phyloP scores from a whole-genome alignment of 768 basidiomycete species.

The Candolleomyces aberdarensis region DNA sequence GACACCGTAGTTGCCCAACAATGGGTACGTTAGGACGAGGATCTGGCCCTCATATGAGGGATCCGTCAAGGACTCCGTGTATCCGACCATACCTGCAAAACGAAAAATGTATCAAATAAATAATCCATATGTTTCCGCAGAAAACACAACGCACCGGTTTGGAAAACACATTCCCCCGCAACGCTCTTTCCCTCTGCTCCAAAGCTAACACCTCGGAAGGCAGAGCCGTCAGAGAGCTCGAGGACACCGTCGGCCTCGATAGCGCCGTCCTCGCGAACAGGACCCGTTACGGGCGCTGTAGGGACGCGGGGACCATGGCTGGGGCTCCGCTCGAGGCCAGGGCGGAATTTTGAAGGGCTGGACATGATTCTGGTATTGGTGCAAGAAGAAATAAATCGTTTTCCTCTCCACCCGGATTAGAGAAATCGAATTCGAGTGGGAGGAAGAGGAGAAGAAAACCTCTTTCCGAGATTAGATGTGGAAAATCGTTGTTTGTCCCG shows the following conservation, averaged over 20 bases:
- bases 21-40: conserved; percentile 93
- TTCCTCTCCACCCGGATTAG: conserved; percentile 49
- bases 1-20: conserved; percentile 97
- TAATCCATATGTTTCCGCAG: neutral
- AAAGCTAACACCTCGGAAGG: conserved; percentile 87
- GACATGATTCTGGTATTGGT: neutral
- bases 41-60: conserved; percentile 99
- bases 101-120: conserved; percentile 7
- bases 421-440: conserved; percentile 38
- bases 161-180: conserved; percentile 98
- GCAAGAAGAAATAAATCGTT: conserved; percentile 16
- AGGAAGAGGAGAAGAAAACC: conserved; percentile 46
- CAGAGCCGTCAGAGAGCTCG: conserved; percentile 87
- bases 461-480: too few relatives aligned
- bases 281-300: conserved; percentile 25
- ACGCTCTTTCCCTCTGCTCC: conserved; percentile 90
- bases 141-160: conserved; percentile 67
- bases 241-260: conserved; percentile 62
- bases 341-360: conserved; percentile 1
- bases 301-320: conserved; percentile 30
- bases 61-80: conserved; percentile 96
- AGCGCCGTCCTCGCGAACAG: conserved; percentile 24
- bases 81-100: conserved; percentile 94
- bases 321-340: conserved; percentile 8
- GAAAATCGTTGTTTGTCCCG: too few relatives aligned